A percentile compares a stretch with the other conserved stretches of the same genome.
phyloP scores from a whole-genome alignment of 495 filamentous ascomycete genomes.

The Penicillium lagena region DNA sequence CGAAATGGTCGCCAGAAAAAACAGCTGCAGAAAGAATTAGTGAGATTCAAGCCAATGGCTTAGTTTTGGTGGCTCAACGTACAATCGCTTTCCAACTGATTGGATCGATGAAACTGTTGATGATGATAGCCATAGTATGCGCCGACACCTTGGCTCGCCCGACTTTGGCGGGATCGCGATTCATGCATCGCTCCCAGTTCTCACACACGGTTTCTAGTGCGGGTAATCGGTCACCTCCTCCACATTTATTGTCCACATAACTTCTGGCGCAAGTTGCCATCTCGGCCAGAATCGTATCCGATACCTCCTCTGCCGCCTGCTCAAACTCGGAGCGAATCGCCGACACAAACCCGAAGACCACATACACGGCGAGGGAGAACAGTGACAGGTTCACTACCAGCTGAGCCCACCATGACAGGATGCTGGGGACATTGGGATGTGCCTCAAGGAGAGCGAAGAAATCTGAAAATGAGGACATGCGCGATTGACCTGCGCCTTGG shows the following conservation, averaged over 20 bases:
- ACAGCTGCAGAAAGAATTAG: constrained; percentile 23
- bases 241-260: constrained; percentile 70
- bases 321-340: constrained; percentile 73
- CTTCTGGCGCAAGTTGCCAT: constrained; percentile 64
- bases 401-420: constrained; percentile 80
- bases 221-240: constrained; percentile 53
- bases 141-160: constrained; percentile 63
- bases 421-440: constrained; percentile 79
- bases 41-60: background rate
- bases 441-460: constrained; percentile 65
- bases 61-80: constrained; percentile 14
- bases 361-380: constrained; percentile 57
- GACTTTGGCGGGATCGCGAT: constrained; percentile 58
- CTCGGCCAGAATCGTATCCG: constrained; percentile 57
- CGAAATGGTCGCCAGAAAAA: constrained; percentile 37
- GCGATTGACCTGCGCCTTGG: constrained; percentile 6
- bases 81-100: constrained; percentile 71
- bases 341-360: constrained; percentile 61
- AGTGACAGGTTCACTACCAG: constrained; percentile 73
- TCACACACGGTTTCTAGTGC: constrained; percentile 67
- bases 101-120: constrained; percentile 64
- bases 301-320: constrained; percentile 57
- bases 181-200: constrained; percentile 83
- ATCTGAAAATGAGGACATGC: constrained; percentile 39
- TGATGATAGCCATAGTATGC: constrained; percentile 75